Conservation (phyloP, 1,284 basidiomycete genomes). For the Jaminaea rosea region DNA sequence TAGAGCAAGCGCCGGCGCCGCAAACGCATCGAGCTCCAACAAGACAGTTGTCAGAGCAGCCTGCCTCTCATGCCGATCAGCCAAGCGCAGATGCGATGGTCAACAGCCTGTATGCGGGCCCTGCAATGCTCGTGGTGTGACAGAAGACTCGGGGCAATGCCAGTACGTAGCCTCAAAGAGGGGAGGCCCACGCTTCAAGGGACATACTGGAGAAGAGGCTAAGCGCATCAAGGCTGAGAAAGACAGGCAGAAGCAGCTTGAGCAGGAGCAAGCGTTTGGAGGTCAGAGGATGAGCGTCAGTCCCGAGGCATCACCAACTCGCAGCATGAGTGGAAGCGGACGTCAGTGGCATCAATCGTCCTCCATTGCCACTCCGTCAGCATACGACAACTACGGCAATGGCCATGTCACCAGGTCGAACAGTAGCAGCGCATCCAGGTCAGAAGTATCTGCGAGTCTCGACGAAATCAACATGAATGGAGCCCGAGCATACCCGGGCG, state of each 20-base stretch:
- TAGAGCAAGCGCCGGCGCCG: too few species aligned
- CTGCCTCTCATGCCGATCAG: conserved; percentile 31
- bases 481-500: too few species aligned
- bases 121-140: conserved; percentile 25
- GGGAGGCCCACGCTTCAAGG: conserved; percentile 37
- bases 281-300: not conserved
- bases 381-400: too few species aligned
- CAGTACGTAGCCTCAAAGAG: conserved; percentile 31
- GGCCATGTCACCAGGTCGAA: too few species aligned
- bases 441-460: too few species aligned
- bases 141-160: conserved; percentile 25
- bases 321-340: too few species aligned
- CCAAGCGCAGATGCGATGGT: conserved; percentile 37
- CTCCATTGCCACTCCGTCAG: too few species aligned
- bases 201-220: conserved; percentile 26
- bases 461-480: too few species aligned
- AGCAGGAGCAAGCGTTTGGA: not conserved
- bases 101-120: conserved; percentile 29
- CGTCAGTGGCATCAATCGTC: too few species aligned
- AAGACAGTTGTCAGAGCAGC: conserved; percentile 24
- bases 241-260: not conserved
- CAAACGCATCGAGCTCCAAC: too few species aligned
- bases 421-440: too few species aligned
- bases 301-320: not conserved
- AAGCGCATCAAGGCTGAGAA: conserved; percentile 16